These are phyloP conservation scores for Sporisorium reilianum DNA, from an alignment of 1,284 basidiomycete genomes.

Conservation along the genomic window DNA sequence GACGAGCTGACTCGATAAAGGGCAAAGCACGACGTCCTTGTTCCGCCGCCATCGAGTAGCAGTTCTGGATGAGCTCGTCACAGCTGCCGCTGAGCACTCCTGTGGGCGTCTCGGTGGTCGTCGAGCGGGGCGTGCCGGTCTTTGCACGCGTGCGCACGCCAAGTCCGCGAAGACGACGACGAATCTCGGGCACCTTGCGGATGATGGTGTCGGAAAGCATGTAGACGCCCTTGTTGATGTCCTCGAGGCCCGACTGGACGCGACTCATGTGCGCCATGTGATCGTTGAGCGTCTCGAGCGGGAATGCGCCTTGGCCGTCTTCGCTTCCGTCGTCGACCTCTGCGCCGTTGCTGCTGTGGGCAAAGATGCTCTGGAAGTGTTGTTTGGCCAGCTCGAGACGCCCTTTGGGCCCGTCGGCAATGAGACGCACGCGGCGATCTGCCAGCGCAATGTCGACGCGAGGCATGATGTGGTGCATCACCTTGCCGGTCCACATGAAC, in stretches of 20 bases:
- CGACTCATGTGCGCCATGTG: conserved; percentile 90
- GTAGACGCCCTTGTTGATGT: conserved; percentile 88
- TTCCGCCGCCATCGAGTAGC: conserved; percentile 93
- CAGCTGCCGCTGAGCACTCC: conserved; percentile 43
- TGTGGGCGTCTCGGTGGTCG: conserved; percentile 23
- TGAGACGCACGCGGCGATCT: conserved; percentile 63
- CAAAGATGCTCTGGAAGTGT: conserved; percentile 73
- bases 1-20: conserved; percentile 64
- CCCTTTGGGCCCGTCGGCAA: conserved; percentile 79
- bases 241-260: conserved; percentile 89
- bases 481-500: conserved; percentile 91
- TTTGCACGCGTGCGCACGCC: conserved; percentile 24
- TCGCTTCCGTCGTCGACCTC: conserved; percentile 62
- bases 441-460: conserved; percentile 63
- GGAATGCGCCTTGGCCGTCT: conserved; percentile 58
- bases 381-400: conserved; percentile 83
- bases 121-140: conserved; percentile 27
- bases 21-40: conserved; percentile 72
- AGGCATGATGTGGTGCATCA: conserved; percentile 74
- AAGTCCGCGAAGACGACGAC: conserved; percentile 43
- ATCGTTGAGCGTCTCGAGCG: conserved; percentile 77
- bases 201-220: conserved; percentile 93
- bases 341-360: conserved; percentile 11
- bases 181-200: conserved; percentile 72
- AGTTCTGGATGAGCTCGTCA: conserved; percentile 88